Conservation (phyloP, 2,329 filamentous ascomycete genomes). For the Paecilomyces sp. region DNA sequence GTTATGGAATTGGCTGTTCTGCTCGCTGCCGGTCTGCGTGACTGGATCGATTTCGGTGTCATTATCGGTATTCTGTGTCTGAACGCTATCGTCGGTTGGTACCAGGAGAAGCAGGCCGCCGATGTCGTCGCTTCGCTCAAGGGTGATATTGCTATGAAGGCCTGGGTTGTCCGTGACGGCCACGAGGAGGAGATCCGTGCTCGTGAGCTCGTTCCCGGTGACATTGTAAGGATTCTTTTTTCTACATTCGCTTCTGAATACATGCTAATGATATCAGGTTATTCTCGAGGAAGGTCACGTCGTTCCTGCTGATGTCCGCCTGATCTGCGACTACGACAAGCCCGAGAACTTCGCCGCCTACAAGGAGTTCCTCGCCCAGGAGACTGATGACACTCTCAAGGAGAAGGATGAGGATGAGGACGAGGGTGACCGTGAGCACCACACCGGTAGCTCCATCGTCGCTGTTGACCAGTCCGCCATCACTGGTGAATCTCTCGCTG, state of each 20-base stretch:
- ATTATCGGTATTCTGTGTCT: conserved; percentile 69
- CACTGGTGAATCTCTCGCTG: conserved; percentile 69
- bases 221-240: conserved; percentile 49
- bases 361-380: conserved; percentile 56
- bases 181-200: conserved; percentile 61
- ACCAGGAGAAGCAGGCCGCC: conserved; percentile 73
- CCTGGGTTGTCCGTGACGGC: conserved; percentile 60
- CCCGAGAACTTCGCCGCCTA: conserved; percentile 62
- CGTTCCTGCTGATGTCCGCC: conserved; percentile 61
- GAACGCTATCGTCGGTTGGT: conserved; percentile 71
- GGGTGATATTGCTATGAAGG: conserved; percentile 72
- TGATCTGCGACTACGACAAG: conserved; percentile 66
- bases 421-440: conserved; percentile 50
- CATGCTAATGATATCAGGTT: conserved; percentile 37
- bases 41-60: conserved; percentile 73
- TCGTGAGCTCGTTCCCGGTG: conserved; percentile 67
- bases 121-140: conserved; percentile 69
- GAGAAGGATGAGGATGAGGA: conserved; percentile 53
- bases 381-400: conserved; percentile 54
- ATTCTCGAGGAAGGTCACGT: conserved; percentile 66
- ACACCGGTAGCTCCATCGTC: conserved; percentile 58
- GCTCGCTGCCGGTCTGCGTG: conserved; percentile 64
- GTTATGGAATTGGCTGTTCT: conserved; percentile 71
- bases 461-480: conserved; percentile 74
- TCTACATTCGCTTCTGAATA: too few relatives aligned